A percentile compares a stretch with the other conserved stretches of the same genome.
Evolutionary conservation across 257 asterid genomes (phyloP).

Genomic region (Cordia subcordata): DNA sequence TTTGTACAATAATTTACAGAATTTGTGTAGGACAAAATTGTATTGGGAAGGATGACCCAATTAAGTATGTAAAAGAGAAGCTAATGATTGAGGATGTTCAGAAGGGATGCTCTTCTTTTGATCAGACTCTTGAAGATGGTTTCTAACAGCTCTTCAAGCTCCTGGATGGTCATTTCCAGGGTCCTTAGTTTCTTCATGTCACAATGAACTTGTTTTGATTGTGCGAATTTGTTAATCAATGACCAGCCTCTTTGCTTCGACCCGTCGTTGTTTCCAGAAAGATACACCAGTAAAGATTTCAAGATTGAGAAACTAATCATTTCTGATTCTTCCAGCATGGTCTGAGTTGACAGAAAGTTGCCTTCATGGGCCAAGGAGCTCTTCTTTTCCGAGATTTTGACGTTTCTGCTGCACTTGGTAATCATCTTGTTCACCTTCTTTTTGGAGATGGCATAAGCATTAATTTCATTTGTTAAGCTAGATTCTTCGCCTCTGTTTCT

Average conservation of each 20-base stretch:
- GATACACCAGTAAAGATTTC: constrained; percentile 9
- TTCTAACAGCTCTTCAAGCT: constrained; percentile 1
- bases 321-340: constrained; percentile 22
- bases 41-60: background rate
- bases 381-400: constrained; percentile 14
- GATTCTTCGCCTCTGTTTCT: constrained; percentile 18
- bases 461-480: background rate
- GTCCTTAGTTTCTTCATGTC: constrained; percentile 21
- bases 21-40: too few relatives aligned
- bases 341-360: background rate
- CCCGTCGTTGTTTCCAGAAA: constrained; percentile 3
- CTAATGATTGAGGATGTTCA: constrained; percentile 7
- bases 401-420: constrained; percentile 2
- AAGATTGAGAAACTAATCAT: constrained; percentile 7
- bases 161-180: background rate
- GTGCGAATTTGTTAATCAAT: constrained; percentile 25
- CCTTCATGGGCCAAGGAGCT: background rate
- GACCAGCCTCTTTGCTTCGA: constrained; percentile 20
- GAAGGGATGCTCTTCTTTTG: constrained; percentile 9
- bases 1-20: too few relatives aligned
- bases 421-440: background rate
- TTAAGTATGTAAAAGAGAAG: background rate
- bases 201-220: background rate
- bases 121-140: constrained; percentile 1
- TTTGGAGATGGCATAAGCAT: background rate